These are phyloP conservation scores for Pseudocercospora fuligena DNA, from an alignment of 2,329 filamentous ascomycete genomes.

Conservation along the genomic window DNA sequence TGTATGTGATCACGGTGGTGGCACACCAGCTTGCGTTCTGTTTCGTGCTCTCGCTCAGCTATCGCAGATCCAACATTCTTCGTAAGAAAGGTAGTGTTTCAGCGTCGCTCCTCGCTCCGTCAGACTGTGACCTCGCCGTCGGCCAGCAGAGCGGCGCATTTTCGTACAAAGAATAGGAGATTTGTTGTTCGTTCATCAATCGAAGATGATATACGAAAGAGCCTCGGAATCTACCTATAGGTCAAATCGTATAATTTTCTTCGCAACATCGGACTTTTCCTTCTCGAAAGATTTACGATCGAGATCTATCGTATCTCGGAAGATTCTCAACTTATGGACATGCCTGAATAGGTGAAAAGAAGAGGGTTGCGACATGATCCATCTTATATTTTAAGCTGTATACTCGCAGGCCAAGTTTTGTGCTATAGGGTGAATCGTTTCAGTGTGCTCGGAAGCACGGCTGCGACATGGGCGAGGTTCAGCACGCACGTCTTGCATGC, in stretches of 20 bases:
- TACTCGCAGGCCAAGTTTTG: background rate
- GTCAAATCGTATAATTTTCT: background rate
- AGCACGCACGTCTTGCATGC: background rate
- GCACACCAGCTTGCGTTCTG: no score
- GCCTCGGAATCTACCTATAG: background rate
- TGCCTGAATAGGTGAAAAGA: background rate
- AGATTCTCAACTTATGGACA: background rate
- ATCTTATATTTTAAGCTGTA: slow-evolving; percentile 1
- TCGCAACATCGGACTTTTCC: background rate
- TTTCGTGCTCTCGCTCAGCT: no score
- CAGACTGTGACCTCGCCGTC: background rate
- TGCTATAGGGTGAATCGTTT: background rate
- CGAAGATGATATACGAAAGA: background rate
- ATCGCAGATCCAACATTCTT: no score
- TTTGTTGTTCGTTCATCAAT: background rate
- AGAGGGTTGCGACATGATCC: background rate
- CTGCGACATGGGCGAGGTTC: background rate
- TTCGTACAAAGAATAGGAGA: background rate
- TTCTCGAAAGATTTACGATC: background rate
- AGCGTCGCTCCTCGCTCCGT: background rate
- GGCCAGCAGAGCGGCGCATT: background rate
- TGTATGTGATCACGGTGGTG: no score
- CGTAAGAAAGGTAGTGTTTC: background rate
- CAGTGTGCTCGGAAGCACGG: background rate
- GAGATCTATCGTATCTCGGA: background rate